Percentiles rank a stretch among this genome's conserved stretches.
Conservation (phyloP, 345 rosid species). For the Salix arbutifolia region DNA sequence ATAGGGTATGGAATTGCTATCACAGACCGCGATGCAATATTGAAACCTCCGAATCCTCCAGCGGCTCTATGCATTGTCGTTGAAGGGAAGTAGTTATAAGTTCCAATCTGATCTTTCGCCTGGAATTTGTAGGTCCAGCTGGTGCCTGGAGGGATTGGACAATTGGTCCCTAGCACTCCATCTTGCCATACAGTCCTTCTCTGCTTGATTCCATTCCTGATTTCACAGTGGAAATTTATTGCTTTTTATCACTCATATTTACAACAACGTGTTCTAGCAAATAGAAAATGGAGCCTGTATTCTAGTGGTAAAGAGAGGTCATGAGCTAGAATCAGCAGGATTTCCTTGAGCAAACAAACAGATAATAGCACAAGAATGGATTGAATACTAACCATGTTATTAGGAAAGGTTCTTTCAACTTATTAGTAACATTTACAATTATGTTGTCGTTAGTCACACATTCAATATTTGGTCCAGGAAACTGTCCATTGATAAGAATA, state of each 20-base stretch:
- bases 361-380: not conserved
- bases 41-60: slow-evolving; percentile 60
- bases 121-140: slow-evolving; percentile 88
- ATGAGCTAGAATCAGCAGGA: too few species aligned
- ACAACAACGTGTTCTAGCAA: not conserved
- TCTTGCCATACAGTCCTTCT: slow-evolving; percentile 80
- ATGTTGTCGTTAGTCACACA: slow-evolving; percentile 73
- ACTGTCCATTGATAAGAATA: slow-evolving; percentile 72
- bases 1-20: slow-evolving; percentile 38
- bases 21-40: slow-evolving; percentile 30
- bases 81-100: slow-evolving; percentile 65
- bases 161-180: slow-evolving; percentile 86
- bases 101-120: slow-evolving; percentile 76
- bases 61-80: slow-evolving; percentile 57
- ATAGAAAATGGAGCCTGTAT: not conserved
- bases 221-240: not conserved
- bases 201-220: slow-evolving; percentile 74
- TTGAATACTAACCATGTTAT: slow-evolving; percentile 58
- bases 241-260: not conserved
- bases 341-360: not conserved
- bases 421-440: slow-evolving; percentile 60
- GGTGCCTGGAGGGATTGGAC: slow-evolving; percentile 64
- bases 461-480: slow-evolving; percentile 89
- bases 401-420: slow-evolving; percentile 71
- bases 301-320: too few species aligned